Conservation (phyloP, 768 basidiomycete genomes). For the Russula olivacea region DNA sequence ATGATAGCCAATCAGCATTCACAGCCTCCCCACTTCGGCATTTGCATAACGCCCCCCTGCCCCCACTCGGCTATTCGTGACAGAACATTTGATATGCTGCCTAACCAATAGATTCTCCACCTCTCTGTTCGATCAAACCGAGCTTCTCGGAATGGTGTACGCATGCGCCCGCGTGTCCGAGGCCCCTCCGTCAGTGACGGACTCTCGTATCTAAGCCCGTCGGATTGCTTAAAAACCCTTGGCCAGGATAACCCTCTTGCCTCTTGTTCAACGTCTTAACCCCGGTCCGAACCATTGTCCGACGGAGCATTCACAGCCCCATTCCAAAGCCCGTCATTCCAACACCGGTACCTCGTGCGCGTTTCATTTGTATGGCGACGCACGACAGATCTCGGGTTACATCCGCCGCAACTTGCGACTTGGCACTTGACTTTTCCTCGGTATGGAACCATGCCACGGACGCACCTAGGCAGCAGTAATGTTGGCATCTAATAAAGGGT, state of each 20-base stretch:
- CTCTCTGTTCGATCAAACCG: conserved; percentile 5
- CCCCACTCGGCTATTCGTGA: conserved; percentile 7
- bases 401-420: neutral
- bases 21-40: neutral
- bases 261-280: neutral
- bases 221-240: neutral
- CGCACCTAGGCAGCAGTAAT: neutral
- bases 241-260: too few species aligned
- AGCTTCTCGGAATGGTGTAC: conserved; percentile 5
- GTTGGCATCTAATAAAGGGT: neutral
- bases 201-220: neutral
- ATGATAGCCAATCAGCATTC: conserved; percentile 7
- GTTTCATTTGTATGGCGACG: neutral
- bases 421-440: neutral
- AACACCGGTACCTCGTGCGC: neutral
- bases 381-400: neutral
- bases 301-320: neutral
- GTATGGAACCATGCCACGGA: neutral
- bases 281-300: neutral
- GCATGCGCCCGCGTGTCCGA: neutral
- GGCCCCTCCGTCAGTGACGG: conserved; percentile 1
- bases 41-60: neutral
- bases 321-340: neutral
- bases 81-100: neutral
- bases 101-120: neutral